Evolutionary conservation across 169 alveolate genomes (phyloP).

Genomic region (Plasmodium vinckei): DNA sequence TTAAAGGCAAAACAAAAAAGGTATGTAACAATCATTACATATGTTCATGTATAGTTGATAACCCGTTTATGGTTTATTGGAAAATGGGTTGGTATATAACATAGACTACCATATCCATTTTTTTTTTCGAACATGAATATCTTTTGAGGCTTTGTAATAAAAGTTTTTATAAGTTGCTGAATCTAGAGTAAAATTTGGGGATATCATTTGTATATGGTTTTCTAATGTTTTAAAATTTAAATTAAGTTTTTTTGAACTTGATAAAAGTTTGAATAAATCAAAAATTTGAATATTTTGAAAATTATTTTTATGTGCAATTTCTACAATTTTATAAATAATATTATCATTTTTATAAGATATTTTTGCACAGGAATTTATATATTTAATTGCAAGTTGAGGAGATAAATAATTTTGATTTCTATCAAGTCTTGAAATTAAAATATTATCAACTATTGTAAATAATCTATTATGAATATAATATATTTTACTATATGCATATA

Average conservation of each 20-base stretch:
- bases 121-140: constrained; percentile 50
- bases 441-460: constrained; percentile 37
- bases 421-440: constrained; percentile 23
- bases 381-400: constrained; percentile 53
- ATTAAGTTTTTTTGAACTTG: constrained; percentile 37
- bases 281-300: constrained; percentile 50
- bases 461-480: constrained; percentile 48
- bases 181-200: constrained; percentile 43
- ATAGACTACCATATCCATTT: constrained; percentile 66
- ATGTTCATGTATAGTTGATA: too few species aligned
- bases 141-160: constrained; percentile 45
- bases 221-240: constrained; percentile 31
- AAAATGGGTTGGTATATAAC: too few species aligned
- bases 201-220: constrained; percentile 43
- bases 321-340: constrained; percentile 47
- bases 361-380: constrained; percentile 57
- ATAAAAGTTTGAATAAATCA: constrained; percentile 54
- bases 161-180: constrained; percentile 21
- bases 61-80: too few species aligned
- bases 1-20: too few species aligned
- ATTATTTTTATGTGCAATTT: constrained; percentile 49
- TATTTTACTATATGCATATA: constrained; percentile 71
- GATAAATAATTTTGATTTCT: constrained; percentile 35
- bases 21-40: too few species aligned
- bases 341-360: constrained; percentile 52